These are phyloP conservation scores for Xylariaceae sp. DNA, from an alignment of 2,329 filamentous ascomycete species.

Conservation along the genomic window DNA sequence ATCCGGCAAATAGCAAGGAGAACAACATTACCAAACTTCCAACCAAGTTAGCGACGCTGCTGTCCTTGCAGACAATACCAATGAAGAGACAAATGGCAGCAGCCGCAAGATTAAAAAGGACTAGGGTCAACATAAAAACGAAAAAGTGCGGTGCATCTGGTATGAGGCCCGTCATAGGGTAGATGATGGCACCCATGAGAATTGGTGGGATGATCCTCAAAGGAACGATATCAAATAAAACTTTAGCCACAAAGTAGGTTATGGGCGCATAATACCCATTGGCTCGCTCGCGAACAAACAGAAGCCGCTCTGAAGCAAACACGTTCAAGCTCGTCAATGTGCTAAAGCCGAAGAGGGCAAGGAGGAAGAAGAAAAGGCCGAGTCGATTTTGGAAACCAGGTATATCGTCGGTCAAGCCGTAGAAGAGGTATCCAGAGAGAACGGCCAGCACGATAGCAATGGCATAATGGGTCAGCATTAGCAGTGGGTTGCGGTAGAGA, in stretches of 20 bases:
- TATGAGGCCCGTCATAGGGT: slow-evolving; percentile 95
- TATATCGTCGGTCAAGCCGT: slow-evolving; percentile 93
- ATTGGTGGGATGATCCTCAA: slow-evolving; percentile 93
- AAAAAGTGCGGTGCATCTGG: slow-evolving; percentile 83
- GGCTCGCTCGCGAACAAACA: slow-evolving; percentile 91
- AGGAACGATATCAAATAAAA: slow-evolving; percentile 97
- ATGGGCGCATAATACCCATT: slow-evolving; percentile 96
- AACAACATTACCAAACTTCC: slow-evolving; percentile 98
- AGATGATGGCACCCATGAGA: slow-evolving; percentile 93
- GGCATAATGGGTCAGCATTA: slow-evolving; percentile 98
- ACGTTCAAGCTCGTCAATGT: slow-evolving; percentile 92
- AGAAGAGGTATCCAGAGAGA: slow-evolving; percentile 94
- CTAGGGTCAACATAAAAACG: slow-evolving; percentile 88
- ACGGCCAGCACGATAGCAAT: slow-evolving; percentile 95
- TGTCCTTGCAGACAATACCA: slow-evolving; percentile 91
- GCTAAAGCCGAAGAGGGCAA: slow-evolving; percentile 95
- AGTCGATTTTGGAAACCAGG: slow-evolving; percentile 97
- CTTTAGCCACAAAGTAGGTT: slow-evolving; percentile 93
- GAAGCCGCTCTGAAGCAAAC: slow-evolving; percentile 85
- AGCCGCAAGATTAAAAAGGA: slow-evolving; percentile 94
- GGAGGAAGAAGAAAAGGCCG: slow-evolving; percentile 95
- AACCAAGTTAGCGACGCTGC: slow-evolving; percentile 88
- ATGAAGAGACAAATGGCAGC: slow-evolving; percentile 95
- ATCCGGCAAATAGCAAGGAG: slow-evolving; percentile 89
- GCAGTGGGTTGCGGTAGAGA: slow-evolving; percentile 93